Base-by-base conservation (phyloP, 2,329 filamentous ascomycete species). In the Diaporthe citri region DNA sequence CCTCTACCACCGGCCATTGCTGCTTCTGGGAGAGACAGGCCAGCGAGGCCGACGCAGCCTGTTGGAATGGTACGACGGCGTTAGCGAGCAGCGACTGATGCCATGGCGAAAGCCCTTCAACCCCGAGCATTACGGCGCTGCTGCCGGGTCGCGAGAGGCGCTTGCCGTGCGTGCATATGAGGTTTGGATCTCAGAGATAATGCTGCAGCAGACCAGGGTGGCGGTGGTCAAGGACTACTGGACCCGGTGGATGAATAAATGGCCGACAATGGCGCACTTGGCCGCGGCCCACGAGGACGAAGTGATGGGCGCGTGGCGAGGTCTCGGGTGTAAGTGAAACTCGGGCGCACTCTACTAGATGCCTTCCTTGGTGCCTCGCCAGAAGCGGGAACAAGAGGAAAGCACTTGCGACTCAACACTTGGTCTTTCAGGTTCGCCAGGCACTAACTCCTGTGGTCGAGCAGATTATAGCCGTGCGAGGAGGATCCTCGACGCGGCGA, bases 111-210 rank as follows among this genome's bases (percentile, higher is more conserved):
- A 91, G 77, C 76, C 85, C 2, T 93, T 90, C 71, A 82, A 90
- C 72, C 87, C 87, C 12, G 74, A 75, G 5, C 73, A 76, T 31
- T 76, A 79, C 25, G 36, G 71, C 22, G 78, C 83, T 22, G 78
- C 79, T 1, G 76, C 79, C 2, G 81, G 83, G n/a, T 82, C 88
- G 12, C 85, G 85, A 41, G 62, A 74, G n/a, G 81, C 80, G 3
- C 83, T 92, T 15, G 87, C 88, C 74, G 86, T 83, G 41, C 87
- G 91, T 64, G 91, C 90, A 2, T 93, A 93, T 82, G 87, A 92
- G 80, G 90, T 93, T 62, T 92, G 90, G 89, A 91, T 93, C 79
- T 90, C 88, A 79, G 91, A 93, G 82, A 89, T 92, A 78, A 93
- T 93, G 91, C 86, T 92, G 15, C 91, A 93, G 80, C 91, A 93